Conservation (phyloP, 306 rosid species). For the Vigna radiata region DNA sequence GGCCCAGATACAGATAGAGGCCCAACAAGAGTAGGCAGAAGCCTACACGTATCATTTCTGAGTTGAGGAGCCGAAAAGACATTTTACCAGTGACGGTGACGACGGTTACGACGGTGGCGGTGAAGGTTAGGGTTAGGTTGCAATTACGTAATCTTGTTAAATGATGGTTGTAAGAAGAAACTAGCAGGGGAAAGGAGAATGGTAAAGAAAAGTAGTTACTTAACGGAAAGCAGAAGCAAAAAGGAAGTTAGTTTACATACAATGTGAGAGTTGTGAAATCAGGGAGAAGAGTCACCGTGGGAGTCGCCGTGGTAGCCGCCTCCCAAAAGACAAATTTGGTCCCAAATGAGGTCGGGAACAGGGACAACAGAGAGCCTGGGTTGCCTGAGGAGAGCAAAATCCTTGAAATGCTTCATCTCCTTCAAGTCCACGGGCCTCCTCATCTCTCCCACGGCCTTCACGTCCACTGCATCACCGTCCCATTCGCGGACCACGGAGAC, state of each 20-base stretch:
- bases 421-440: constrained; percentile 69
- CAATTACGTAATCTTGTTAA: no score
- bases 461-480: constrained; percentile 62
- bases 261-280: background rate
- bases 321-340: constrained; percentile 66
- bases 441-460: constrained; percentile 82
- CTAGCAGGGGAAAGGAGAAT: background rate
- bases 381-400: constrained; percentile 69
- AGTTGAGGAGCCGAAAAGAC: background rate
- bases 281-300: constrained; percentile 63
- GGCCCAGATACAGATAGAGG: background rate
- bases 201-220: background rate
- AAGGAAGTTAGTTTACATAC: background rate
- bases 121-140: background rate
- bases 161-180: no score
- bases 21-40: background rate
- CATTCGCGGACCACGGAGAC: constrained; percentile 68
- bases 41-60: background rate
- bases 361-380: constrained; percentile 85
- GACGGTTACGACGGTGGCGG: background rate
- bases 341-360: constrained; percentile 60
- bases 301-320: constrained; percentile 81
- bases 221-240: background rate
- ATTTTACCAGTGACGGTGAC: no score
- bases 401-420: constrained; percentile 75